These are phyloP conservation scores for Pistacia integerrima DNA, from an alignment of 345 rosid genomes.

Conservation along the genomic window DNA sequence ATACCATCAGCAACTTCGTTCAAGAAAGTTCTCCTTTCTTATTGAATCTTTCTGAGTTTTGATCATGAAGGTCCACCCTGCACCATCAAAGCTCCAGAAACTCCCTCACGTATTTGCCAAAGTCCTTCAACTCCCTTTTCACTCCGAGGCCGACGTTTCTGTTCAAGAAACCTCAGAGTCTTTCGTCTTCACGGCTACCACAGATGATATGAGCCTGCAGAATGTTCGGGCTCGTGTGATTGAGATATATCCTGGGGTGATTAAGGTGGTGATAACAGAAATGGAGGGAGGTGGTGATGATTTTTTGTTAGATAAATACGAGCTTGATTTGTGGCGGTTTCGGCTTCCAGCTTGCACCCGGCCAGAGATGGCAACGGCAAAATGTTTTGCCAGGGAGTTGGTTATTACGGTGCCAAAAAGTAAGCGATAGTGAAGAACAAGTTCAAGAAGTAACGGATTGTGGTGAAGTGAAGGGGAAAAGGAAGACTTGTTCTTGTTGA, in stretches of 20 bases:
- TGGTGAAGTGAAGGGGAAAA: background rate
- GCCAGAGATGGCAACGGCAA: slow-evolving; percentile 19
- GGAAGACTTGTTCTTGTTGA: background rate
- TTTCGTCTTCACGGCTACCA: slow-evolving; percentile 15
- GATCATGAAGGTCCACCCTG: slow-evolving; percentile 7
- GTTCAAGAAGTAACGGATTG: background rate
- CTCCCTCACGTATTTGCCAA: slow-evolving; percentile 27
- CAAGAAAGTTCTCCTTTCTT: background rate
- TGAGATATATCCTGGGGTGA: slow-evolving; percentile 24
- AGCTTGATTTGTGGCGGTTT: slow-evolving; percentile 15
- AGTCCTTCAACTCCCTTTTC: slow-evolving; percentile 31
- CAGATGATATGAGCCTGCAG: background rate
- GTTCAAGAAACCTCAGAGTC: slow-evolving; percentile 22
- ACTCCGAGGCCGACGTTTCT: slow-evolving; percentile 20
- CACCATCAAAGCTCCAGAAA: slow-evolving; percentile 20
- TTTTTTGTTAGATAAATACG: slow-evolving; percentile 6
- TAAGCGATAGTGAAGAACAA: background rate
- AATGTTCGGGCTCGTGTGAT: slow-evolving; percentile 3
- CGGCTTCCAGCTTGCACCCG: slow-evolving; percentile 25
- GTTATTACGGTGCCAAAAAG: slow-evolving; percentile 23
- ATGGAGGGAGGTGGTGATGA: background rate
- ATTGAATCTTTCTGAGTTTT: background rate
- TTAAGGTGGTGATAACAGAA: slow-evolving; percentile 18
- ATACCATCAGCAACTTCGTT: background rate
- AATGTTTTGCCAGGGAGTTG: slow-evolving; percentile 17